Evolutionary conservation across 208 protist genomes (phyloP), one percentile per base, ranked within the genome.

Genomic region (Crithidia bombi): DNA sequence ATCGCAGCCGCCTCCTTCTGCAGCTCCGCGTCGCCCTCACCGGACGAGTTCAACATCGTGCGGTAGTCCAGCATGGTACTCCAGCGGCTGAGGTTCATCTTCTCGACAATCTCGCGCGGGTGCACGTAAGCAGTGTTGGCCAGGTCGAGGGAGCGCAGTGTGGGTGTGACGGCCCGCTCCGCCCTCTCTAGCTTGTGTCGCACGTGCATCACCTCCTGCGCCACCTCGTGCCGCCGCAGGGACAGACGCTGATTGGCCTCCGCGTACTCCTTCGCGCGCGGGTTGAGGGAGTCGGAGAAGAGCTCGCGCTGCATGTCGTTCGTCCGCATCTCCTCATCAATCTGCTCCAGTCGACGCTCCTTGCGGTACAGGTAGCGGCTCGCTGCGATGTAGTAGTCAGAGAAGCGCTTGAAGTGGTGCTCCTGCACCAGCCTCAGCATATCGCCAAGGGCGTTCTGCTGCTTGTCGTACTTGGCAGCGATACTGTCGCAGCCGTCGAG

Each of bases 401-500:
- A 91, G 73, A 91, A 97, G 19, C 85, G 84, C 65, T 86, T 86
- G 61, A 93, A 91, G 79, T 97, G 90, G 51, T 97, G 88, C 59
- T 87, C 73, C 66, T 94, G 89, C 47, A 97, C 86, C 6, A 92
- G 73, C 14, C 78, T 83, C 52, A 94, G 72, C 78, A 92, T 90
- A 47, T 94, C 89, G 56, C 79, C 81, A 5, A 97, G 79, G 12
- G 80, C 79, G 59, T 86, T 82, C 78, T 95, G 89, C 72, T 93
- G 88, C 71, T 88, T 90, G 73, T 97, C 92, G 66, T 94, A 94
- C 70, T 92, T 91, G 23, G 75, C 73, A 15, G 90, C 77, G 59
- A 97, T 93, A 68, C 66, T 93, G 69, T 94, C 90, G 73, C 90
- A 97, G 39, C 88, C 88, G 69, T 97, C 92, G 0, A 97, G 73